phyloP scores from a whole-genome alignment of 2,329 filamentous ascomycete genomes.

The Diplodia scrobiculata region DNA sequence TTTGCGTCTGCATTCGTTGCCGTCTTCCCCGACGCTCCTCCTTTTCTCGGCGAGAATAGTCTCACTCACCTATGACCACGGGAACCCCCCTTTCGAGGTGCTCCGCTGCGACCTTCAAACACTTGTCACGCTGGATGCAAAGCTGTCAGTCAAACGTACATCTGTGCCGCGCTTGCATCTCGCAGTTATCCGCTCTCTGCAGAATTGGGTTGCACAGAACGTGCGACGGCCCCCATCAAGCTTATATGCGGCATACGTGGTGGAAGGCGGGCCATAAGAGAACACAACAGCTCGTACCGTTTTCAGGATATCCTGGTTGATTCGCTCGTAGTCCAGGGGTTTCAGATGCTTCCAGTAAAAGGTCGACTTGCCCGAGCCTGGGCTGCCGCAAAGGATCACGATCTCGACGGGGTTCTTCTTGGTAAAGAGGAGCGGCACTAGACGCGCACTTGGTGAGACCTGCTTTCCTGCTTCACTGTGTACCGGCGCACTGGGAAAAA shows the following conservation, averaged over 20 bases:
- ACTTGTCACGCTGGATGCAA: constrained; percentile 57
- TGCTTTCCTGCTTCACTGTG: background rate
- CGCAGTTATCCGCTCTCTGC: constrained; percentile 8
- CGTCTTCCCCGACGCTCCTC: background rate
- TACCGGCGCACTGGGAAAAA: constrained; percentile 8
- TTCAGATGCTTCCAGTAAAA: constrained; percentile 80
- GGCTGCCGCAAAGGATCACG: constrained; percentile 83
- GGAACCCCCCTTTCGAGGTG: constrained; percentile 66
- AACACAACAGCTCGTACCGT: constrained; percentile 52
- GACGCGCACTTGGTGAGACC: constrained; percentile 13
- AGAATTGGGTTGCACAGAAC: constrained; percentile 31
- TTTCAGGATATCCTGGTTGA: constrained; percentile 90
- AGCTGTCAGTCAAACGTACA: constrained; percentile 39
- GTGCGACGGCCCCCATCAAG: constrained; percentile 33
- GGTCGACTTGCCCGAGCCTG: constrained; percentile 87
- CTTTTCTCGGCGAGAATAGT: constrained; percentile 20
- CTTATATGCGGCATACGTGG: constrained; percentile 19
- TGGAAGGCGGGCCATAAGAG: constrained; percentile 27
- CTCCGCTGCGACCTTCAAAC: constrained; percentile 70
- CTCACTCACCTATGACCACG: constrained; percentile 72
- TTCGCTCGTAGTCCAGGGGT: constrained; percentile 75
- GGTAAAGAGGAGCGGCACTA: constrained; percentile 47
- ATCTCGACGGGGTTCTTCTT: constrained; percentile 71
- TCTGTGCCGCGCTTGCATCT: constrained; percentile 30
- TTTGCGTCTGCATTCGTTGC: constrained; percentile 9